phyloP scores from a whole-genome alignment of 148 eudicot genomes.

The Rhododendron ferrugineum region DNA sequence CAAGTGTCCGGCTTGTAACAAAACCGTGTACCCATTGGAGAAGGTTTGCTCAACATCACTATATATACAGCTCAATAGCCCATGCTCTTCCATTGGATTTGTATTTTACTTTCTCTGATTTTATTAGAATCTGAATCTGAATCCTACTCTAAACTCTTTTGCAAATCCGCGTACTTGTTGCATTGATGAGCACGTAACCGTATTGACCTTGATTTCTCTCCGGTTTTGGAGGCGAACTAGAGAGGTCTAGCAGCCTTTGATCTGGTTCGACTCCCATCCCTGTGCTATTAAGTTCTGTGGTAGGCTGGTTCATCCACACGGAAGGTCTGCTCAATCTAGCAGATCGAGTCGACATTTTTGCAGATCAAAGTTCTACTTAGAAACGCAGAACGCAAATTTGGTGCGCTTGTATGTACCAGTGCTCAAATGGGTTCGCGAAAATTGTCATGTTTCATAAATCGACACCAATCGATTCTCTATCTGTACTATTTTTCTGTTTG shows the following conservation, averaged over 20 bases:
- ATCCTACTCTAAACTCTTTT: background rate
- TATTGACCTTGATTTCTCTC: background rate
- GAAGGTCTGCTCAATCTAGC: too few relatives aligned
- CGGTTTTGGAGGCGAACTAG: background rate
- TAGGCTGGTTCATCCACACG: too few relatives aligned
- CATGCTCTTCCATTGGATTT: background rate
- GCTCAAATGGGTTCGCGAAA: background rate
- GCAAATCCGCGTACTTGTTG: background rate
- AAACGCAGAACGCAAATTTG: background rate
- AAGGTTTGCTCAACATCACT: conserved; percentile 37
- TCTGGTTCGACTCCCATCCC: too few relatives aligned
- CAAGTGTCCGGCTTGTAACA: conserved; percentile 68
- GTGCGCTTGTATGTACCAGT: background rate
- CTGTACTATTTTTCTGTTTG: background rate
- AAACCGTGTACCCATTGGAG: conserved; percentile 92
- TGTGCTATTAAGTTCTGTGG: too few relatives aligned
- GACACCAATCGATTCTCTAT: too few relatives aligned
- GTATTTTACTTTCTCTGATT: background rate
- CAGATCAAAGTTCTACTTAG: too few relatives aligned
- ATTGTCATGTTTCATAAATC: background rate
- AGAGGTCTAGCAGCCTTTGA: too few relatives aligned
- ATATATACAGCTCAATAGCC: background rate
- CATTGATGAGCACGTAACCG: background rate
- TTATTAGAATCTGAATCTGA: background rate
- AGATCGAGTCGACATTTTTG: too few relatives aligned